Conservation (phyloP, 2,329 filamentous ascomycete species). For the Xylaria sp. region DNA sequence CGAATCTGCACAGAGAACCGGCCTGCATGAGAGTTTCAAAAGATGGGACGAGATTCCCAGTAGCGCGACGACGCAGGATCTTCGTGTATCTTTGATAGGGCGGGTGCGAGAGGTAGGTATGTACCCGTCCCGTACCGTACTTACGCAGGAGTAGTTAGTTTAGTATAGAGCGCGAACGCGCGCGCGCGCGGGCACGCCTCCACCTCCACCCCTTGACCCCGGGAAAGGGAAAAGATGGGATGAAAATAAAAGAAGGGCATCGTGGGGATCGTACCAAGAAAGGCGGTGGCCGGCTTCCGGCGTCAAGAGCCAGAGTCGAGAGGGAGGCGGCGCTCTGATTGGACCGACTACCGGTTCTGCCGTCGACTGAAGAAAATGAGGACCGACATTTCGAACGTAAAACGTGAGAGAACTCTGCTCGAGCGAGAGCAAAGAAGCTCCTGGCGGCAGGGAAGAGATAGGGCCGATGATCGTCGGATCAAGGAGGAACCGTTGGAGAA, state of each 20-base stretch:
- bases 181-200: constrained; percentile 18
- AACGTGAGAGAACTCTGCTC: constrained; percentile 41
- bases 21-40: constrained; percentile 35
- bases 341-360: constrained; percentile 33
- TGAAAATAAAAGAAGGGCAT: constrained; percentile 24
- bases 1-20: constrained; percentile 36
- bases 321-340: constrained; percentile 37
- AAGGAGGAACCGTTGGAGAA: constrained; percentile 30
- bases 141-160: neutral
- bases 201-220: constrained; percentile 6
- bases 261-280: constrained; percentile 34
- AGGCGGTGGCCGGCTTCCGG: constrained; percentile 41
- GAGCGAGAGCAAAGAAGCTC: constrained; percentile 17
- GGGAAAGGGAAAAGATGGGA: constrained; percentile 23
- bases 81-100: constrained; percentile 20
- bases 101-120: constrained; percentile 10
- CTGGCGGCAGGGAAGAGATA: constrained; percentile 31
- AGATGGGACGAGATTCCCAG: constrained; percentile 33
- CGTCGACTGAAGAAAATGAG: constrained; percentile 43
- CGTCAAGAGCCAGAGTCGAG: constrained; percentile 40
- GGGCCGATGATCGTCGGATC: constrained; percentile 33
- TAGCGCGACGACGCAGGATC: constrained; percentile 32
- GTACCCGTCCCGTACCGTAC: constrained; percentile 7
- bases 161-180: neutral
- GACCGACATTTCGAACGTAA: constrained; percentile 45